Evolutionary conservation across 768 basidiomycete species (phyloP).

Genomic region (Calvatia gigantea): DNA sequence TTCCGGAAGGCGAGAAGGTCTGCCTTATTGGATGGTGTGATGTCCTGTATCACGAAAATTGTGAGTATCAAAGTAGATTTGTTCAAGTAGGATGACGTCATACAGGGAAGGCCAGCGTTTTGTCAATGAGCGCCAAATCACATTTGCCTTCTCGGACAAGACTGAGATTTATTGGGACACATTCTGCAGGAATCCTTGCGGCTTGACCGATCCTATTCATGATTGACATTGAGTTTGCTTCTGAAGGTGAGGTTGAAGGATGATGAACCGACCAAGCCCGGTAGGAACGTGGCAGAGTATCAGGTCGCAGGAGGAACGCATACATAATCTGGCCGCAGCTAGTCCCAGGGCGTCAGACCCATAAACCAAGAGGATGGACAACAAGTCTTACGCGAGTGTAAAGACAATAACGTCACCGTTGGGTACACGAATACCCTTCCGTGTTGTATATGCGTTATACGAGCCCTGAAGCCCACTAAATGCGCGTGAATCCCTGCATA

Average conservation of each 20-base stretch:
- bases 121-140: conserved; percentile 54
- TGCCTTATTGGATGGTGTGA: conserved; percentile 47
- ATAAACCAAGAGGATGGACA: not conserved
- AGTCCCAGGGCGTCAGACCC: not conserved
- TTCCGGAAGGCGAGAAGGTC: conserved; percentile 43
- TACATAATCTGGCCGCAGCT: conserved; percentile 89
- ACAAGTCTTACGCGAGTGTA: conserved; percentile 53
- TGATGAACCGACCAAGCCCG: conserved; percentile 52
- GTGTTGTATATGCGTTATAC: conserved; percentile 74
- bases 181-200: conserved; percentile 55
- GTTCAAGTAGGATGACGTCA: conserved; percentile 11
- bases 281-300: conserved; percentile 82
- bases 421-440: conserved; percentile 67
- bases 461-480: conserved; percentile 84
- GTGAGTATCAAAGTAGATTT: not conserved
- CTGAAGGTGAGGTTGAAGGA: not conserved
- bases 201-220: conserved; percentile 65
- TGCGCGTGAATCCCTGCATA: not conserved
- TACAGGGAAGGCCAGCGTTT: conserved; percentile 47
- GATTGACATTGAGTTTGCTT: not conserved
- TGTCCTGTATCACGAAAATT: conserved; percentile 35
- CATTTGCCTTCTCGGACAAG: conserved; percentile 58
- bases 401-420: conserved; percentile 85
- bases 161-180: conserved; percentile 56
- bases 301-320: conserved; percentile 71